Evolutionary conservation across 495 filamentous ascomycete genomes (phyloP).

Genomic region (Penicillium angulare): DNA sequence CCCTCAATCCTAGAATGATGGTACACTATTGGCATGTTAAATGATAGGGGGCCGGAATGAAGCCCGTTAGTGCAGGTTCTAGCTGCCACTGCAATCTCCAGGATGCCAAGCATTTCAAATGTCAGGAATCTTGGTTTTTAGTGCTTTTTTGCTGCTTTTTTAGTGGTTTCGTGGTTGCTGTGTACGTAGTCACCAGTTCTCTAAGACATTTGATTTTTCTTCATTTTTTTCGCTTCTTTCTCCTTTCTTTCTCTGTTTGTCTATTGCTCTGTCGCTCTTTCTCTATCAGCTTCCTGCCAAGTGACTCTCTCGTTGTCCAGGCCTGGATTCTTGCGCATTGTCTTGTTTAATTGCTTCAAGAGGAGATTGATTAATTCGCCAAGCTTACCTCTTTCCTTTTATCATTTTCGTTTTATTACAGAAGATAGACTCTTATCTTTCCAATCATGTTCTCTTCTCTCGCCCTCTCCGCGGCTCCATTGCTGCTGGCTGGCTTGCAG

Average conservation of each 20-base stretch:
- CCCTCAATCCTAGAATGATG: too few species aligned
- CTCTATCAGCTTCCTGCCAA: background rate
- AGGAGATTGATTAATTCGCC: too few species aligned
- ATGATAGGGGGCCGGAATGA: slow-evolving; percentile 8
- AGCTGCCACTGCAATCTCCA: slow-evolving; percentile 19
- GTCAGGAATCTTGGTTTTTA: slow-evolving; percentile 9
- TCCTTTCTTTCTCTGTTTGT: slow-evolving; percentile 1
- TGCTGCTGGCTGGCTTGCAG: slow-evolving; percentile 33
- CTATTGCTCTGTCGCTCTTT: slow-evolving; percentile 4
- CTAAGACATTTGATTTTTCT: background rate
- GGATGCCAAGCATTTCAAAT: slow-evolving; percentile 16
- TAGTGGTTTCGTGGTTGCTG: too few species aligned
- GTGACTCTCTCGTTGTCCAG: slow-evolving; percentile 11
- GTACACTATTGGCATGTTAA: too few species aligned
- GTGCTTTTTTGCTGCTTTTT: too few species aligned
- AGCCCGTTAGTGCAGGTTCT: background rate
- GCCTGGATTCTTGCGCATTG: too few species aligned
- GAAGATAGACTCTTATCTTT: slow-evolving; percentile 4
- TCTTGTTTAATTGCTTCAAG: too few species aligned
- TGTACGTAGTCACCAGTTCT: too few species aligned
- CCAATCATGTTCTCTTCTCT: slow-evolving; percentile 27
- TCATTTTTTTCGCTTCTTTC: background rate
- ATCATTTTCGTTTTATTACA: too few species aligned
- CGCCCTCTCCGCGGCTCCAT: slow-evolving; percentile 16
- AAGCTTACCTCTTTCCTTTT: too few species aligned